Conservation (phyloP, 768 basidiomycete species). For the Mycena leptocephala region DNA sequence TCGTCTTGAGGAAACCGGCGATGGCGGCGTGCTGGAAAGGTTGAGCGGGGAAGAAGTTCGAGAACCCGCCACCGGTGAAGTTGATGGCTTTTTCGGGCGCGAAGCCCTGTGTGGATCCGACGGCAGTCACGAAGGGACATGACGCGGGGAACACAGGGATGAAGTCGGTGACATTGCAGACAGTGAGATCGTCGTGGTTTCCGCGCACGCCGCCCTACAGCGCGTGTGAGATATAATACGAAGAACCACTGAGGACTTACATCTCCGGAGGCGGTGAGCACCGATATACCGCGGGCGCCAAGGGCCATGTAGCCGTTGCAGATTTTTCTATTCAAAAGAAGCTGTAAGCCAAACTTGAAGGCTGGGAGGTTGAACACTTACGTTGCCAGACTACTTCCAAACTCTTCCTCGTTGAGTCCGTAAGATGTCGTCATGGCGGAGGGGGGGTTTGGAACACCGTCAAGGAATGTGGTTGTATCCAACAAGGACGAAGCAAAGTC, state of each 20-base stretch:
- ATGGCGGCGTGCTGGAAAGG: conserved; percentile 50
- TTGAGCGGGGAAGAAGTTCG: conserved; percentile 54
- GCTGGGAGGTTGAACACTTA: conserved; percentile 40
- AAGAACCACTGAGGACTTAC: neutral
- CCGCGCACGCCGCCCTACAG: conserved; percentile 13
- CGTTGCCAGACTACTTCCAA: conserved; percentile 10
- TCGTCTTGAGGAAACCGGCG: conserved; percentile 38
- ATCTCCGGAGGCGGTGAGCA: conserved; percentile 42
- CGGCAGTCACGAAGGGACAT: conserved; percentile 24
- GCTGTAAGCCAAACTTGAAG: conserved; percentile 59
- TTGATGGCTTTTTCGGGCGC: conserved; percentile 14
- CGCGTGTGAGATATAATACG: neutral
- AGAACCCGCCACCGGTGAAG: conserved; percentile 56
- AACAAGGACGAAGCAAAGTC: conserved; percentile 1
- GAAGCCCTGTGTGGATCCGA: conserved; percentile 22
- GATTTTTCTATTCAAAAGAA: conserved; percentile 35
- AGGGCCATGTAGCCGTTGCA: no score
- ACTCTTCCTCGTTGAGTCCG: neutral
- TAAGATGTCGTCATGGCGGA: conserved; percentile 7
- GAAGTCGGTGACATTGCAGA: conserved; percentile 44
- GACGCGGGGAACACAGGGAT: conserved; percentile 41
- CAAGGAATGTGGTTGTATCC: conserved; percentile 8
- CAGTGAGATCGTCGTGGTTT: conserved; percentile 23
- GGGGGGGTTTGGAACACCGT: conserved; percentile 1
- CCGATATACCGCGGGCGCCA: conserved; percentile 28